phyloP scores from a whole-genome alignment of 257 asterid genomes.

The Mitragyna speciosa region DNA sequence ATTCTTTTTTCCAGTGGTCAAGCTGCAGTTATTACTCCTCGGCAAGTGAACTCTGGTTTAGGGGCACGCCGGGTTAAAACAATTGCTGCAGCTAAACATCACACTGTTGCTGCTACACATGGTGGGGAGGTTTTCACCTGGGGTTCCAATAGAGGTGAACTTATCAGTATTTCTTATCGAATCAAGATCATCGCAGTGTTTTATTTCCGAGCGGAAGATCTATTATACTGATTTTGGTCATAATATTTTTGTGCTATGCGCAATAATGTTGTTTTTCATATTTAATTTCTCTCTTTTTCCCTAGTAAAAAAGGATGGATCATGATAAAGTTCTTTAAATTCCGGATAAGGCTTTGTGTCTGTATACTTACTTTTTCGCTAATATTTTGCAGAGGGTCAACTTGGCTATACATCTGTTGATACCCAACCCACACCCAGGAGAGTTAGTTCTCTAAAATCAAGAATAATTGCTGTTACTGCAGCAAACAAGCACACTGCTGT shows the following conservation, averaged over 20 bases:
- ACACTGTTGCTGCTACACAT: conserved; percentile 89
- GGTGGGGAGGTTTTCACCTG: conserved; percentile 96
- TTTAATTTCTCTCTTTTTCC: background rate
- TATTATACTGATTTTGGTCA: background rate
- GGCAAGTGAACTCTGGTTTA: conserved; percentile 82
- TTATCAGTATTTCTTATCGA: background rate
- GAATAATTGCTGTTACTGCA: conserved; percentile 84
- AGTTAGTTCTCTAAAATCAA: conserved; percentile 77
- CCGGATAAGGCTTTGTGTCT: background rate
- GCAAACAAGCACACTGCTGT: conserved; percentile 98
- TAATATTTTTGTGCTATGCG: background rate
- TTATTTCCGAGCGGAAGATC: background rate
- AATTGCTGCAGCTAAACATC: conserved; percentile 98
- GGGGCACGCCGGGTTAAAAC: conserved; percentile 89
- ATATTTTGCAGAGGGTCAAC: conserved; percentile 86
- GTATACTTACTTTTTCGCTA: conserved; percentile 8
- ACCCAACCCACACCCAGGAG: conserved; percentile 96
- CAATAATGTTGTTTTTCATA: background rate
- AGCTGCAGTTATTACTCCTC: conserved; percentile 99
- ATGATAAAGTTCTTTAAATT: background rate
- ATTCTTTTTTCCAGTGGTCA: conserved; percentile 67
- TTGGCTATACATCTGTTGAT: conserved; percentile 97
- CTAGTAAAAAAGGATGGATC: background rate
- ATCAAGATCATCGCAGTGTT: background rate
- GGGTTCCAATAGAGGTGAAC: conserved; percentile 98